Evolutionary conservation across 192 early-diverging fungal genomes (phyloP).

Genomic region (Jimgerdemannia lactiflua): DNA sequence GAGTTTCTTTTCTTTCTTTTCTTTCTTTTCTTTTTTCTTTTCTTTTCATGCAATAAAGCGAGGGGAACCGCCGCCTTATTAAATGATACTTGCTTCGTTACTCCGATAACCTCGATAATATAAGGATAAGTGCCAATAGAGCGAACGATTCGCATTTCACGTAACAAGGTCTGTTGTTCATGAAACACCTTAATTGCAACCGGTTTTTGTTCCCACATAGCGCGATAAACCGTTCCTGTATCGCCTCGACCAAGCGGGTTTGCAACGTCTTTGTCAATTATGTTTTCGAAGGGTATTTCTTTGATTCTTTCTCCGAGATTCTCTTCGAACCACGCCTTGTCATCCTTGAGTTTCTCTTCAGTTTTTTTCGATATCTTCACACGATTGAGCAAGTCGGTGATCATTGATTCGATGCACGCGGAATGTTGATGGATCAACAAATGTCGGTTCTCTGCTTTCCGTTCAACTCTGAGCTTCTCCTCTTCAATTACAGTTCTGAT

Average conservation of each 20-base stretch:
- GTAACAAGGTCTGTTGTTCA: not conserved
- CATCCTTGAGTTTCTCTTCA: not conserved
- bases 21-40: too few relatives aligned
- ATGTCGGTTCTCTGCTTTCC: not conserved
- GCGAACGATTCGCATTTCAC: not conserved
- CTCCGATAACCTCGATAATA: not conserved
- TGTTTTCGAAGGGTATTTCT: not conserved
- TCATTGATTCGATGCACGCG: not conserved
- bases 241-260: not conserved
- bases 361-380: not conserved
- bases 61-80: too few relatives aligned
- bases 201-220: not conserved
- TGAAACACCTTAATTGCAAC: not conserved
- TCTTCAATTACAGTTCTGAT: not conserved
- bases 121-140: not conserved
- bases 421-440: not conserved
- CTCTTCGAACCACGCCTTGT: not conserved
- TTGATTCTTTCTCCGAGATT: not conserved
- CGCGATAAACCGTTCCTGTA: not conserved
- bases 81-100: not conserved
- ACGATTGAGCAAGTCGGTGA: not conserved
- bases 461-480: not conserved
- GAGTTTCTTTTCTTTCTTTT: not conserved
- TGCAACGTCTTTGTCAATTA: not conserved
- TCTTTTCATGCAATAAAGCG: too few relatives aligned